Evolutionary conservation across 768 basidiomycete species (phyloP), one percentile per base, ranked within the genome.

Genomic region (Tricholoma saponaceum): DNA sequence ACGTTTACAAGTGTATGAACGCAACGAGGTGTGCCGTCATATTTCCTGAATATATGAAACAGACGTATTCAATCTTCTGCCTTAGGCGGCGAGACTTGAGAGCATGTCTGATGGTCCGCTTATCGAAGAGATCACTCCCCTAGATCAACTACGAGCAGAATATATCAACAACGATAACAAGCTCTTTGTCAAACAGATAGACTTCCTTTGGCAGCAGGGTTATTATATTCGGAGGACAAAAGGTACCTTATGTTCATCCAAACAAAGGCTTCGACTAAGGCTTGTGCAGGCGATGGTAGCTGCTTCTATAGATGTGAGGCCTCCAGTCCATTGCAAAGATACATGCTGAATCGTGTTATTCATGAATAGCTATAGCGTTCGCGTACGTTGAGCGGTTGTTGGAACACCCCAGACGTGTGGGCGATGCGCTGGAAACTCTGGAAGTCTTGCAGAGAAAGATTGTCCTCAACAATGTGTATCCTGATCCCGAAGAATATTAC

Each of bases 271-370:
- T 41, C 56, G 12, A 39, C 49, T 41, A 14, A 58, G 14, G 20
- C 44, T 10, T 22, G 35, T 13, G 8, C n/a, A 84, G 92, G 94
- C 26, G 94, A 91, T 63, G 93, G 95, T 0, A 90, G 91, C 69
- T 96, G 95, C 68, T 96, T 95, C 71, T 97, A 95, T 70, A 80
- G 94, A 79, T 87, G 91, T 91, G 68, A 78, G 73, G 20, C 33
- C 18, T 67, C 57, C 33, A 32, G n/a, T 8, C 26, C 10, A 43
- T 12, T 22, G 10, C 41, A 60, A 49, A 20, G n/a, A 51, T 22
- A 55, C 39, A 46, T 43, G 32, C 46, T 46, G 55, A 52, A 59
- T 63, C 57, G 62, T 61, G 52, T 54, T 64, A 60, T 61, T 10
- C 57, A 62, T 58, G 52, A 60, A 16, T 69, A 92, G 93, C 93